Conservation (phyloP, 2,329 filamentous ascomycete species). For the Cadophora luteo-olivacea region DNA sequence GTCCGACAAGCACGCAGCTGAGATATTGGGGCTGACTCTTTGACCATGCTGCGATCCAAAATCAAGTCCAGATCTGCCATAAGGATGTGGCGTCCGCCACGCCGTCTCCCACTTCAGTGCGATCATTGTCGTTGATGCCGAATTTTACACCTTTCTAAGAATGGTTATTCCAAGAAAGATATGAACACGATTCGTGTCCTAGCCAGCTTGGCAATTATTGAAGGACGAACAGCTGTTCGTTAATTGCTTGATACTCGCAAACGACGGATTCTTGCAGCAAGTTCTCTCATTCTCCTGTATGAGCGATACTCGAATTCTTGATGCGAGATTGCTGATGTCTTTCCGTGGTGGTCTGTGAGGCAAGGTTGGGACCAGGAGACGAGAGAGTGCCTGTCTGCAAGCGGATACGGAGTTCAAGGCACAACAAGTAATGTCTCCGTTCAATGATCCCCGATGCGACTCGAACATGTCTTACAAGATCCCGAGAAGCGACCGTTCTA, state of each 20-base stretch:
- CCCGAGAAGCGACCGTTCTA: too few relatives aligned
- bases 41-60: conserved; percentile 1
- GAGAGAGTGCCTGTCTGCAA: not conserved
- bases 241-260: not conserved
- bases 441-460: too few relatives aligned
- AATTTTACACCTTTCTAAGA: not conserved
- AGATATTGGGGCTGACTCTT: not conserved
- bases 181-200: not conserved
- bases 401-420: conserved; percentile 9
- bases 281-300: not conserved
- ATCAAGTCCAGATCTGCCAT: not conserved
- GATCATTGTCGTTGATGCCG: not conserved
- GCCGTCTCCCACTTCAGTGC: not conserved
- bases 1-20: not conserved
- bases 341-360: too few relatives aligned
- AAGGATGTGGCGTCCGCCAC: not conserved
- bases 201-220: not conserved
- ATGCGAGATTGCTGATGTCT: not conserved
- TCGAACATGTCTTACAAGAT: too few relatives aligned
- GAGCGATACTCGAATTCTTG: not conserved
- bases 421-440: not conserved
- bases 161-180: not conserved
- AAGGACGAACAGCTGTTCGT: not conserved
- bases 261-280: not conserved
- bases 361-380: not conserved